phyloP scores from a whole-genome alignment of 2,329 filamentous ascomycete genomes.

The Talaromyces sp. region DNA sequence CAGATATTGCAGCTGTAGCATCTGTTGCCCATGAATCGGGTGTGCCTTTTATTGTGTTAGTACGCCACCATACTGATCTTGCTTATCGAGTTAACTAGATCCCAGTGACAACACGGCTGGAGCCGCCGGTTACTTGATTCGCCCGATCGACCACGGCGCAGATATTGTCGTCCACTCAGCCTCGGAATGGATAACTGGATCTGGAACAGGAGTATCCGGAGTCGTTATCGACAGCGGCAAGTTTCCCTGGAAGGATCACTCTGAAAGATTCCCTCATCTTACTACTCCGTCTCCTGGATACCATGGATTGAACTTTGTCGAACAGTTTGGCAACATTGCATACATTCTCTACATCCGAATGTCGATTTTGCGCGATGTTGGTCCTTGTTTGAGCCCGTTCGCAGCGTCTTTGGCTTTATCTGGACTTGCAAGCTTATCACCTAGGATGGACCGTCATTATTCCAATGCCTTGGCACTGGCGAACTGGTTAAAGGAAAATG shows the following conservation, averaged over 20 bases:
- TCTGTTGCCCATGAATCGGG: constrained; percentile 67
- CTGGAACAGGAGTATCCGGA: constrained; percentile 80
- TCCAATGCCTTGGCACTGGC: constrained; percentile 71
- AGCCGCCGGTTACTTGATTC: constrained; percentile 77
- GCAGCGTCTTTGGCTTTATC: constrained; percentile 71
- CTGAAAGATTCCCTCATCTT: constrained; percentile 74
- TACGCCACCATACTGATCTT: background rate
- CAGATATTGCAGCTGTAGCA: constrained; percentile 76
- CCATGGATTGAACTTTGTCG: constrained; percentile 83
- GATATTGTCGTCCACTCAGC: constrained; percentile 88
- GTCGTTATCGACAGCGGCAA: constrained; percentile 78
- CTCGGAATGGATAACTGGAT: constrained; percentile 90
- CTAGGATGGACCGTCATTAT: constrained; percentile 74
- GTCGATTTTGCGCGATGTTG: constrained; percentile 74
- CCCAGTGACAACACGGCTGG: constrained; percentile 76
- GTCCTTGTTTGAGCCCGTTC: constrained; percentile 74
- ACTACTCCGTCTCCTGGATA: constrained; percentile 77
- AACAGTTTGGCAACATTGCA: constrained; percentile 71
- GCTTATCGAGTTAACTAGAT: background rate
- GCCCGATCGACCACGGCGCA: constrained; percentile 78
- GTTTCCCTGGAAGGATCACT: constrained; percentile 71
- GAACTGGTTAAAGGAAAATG: constrained; percentile 68
- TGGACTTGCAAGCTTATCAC: constrained; percentile 72
- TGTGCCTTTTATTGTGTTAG: constrained; percentile 58
- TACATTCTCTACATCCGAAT: constrained; percentile 75